Evolutionary conservation across 805 yeast genomes (phyloP).

Genomic region (Barnettozyma salicaria): DNA sequence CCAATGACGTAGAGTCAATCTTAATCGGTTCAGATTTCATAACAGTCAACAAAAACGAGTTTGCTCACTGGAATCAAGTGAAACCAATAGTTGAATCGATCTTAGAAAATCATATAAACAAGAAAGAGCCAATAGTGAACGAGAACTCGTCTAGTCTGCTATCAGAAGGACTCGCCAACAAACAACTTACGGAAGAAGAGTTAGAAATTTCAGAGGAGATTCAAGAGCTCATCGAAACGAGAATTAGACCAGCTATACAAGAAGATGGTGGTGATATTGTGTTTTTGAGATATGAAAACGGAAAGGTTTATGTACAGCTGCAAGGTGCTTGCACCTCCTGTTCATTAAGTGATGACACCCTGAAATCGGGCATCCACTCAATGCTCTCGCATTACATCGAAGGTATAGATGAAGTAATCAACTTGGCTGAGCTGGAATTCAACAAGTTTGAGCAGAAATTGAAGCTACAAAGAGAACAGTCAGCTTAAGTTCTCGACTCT

Average conservation of each 20-base stretch:
- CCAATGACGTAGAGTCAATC: constrained; percentile 59
- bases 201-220: constrained; percentile 83
- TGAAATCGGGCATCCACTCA: constrained; percentile 93
- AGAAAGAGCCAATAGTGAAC: constrained; percentile 29
- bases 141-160: constrained; percentile 9
- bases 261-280: constrained; percentile 98
- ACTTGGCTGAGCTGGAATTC: constrained; percentile 27
- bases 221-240: constrained; percentile 85
- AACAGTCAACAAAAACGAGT: constrained; percentile 64
- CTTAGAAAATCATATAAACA: constrained; percentile 32
- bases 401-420: constrained; percentile 76
- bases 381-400: constrained; percentile 97
- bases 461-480: constrained; percentile 17
- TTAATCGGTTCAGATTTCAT: constrained; percentile 72
- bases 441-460: constrained; percentile 26
- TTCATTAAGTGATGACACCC: constrained; percentile 82
- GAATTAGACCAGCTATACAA: constrained; percentile 95
- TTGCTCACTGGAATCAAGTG: constrained; percentile 64
- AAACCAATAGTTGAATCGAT: constrained; percentile 54
- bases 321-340: constrained; percentile 97
- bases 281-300: constrained; percentile 78
- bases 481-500: constrained; percentile 6
- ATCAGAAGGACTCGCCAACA: constrained; percentile 1
- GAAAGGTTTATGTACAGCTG: constrained; percentile 79
- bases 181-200: constrained; percentile 48